phyloP scores from a whole-genome alignment of 1,284 basidiomycete genomes.

The Fomitopsis pinicola region DNA sequence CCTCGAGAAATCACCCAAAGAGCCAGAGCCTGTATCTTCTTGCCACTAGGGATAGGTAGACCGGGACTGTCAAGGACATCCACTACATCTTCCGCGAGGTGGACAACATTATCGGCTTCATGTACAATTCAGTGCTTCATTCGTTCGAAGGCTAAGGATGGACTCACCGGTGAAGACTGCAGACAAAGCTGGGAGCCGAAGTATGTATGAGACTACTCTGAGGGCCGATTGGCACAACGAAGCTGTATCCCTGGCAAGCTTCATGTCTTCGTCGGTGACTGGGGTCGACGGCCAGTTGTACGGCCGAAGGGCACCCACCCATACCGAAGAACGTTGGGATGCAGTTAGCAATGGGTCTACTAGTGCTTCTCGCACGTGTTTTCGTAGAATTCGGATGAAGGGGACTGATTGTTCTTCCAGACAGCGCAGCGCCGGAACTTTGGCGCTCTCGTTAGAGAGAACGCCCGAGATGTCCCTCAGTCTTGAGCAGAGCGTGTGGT shows the following conservation, averaged over 20 bases:
- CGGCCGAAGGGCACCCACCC: not conserved
- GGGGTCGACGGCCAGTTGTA: constrained; percentile 1
- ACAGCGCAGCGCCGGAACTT: constrained; percentile 28
- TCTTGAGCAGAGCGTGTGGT: constrained; percentile 42
- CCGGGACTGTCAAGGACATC: constrained; percentile 26
- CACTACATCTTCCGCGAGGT: constrained; percentile 37
- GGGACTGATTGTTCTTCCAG: constrained; percentile 24
- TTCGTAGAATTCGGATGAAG: constrained; percentile 37
- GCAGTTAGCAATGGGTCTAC: constrained; percentile 28
- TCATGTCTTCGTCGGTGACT: constrained; percentile 31
- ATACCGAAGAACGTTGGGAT: not conserved
- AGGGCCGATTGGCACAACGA: constrained; percentile 48
- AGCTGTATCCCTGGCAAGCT: constrained; percentile 36
- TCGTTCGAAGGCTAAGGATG: not conserved
- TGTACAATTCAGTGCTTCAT: constrained; percentile 22
- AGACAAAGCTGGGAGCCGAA: constrained; percentile 39
- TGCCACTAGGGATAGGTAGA: constrained; percentile 36
- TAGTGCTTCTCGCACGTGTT: constrained; percentile 44
- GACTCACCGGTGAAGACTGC: constrained; percentile 44
- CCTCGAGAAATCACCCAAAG: constrained; percentile 47
- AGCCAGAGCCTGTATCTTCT: constrained; percentile 43
- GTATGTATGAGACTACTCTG: constrained; percentile 42
- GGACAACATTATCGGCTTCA: constrained; percentile 31
- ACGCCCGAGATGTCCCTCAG: constrained; percentile 32
- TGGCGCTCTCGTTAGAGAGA: constrained; percentile 15